A percentile compares a stretch with the other conserved stretches of the same genome.
These are phyloP conservation scores for Phlebopus sp. DNA, from an alignment of 1,284 basidiomycete genomes.

Conservation along the genomic window DNA sequence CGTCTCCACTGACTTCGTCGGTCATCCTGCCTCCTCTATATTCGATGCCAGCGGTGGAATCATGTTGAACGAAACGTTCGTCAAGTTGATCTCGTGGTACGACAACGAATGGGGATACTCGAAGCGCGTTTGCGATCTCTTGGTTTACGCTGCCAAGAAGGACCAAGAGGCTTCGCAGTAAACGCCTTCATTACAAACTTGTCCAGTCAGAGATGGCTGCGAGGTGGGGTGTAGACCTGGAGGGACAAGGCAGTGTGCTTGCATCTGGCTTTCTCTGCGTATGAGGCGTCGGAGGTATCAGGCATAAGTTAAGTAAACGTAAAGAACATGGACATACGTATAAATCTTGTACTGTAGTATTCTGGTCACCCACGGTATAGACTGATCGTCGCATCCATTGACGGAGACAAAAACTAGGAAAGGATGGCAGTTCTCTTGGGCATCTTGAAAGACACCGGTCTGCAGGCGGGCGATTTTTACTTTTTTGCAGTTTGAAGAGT, in stretches of 20 bases:
- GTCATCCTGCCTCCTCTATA: slow-evolving; percentile 76
- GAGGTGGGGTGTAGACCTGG: slow-evolving; percentile 15
- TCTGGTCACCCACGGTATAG: slow-evolving; percentile 6
- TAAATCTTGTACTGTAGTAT: slow-evolving; percentile 13
- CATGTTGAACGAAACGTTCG: slow-evolving; percentile 88
- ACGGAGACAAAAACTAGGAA: too few species aligned
- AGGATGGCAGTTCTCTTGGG: too few species aligned
- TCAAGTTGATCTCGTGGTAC: slow-evolving; percentile 96
- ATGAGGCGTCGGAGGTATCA: neutral
- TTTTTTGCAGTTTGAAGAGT: too few species aligned
- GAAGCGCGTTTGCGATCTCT: slow-evolving; percentile 88
- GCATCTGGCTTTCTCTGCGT: neutral
- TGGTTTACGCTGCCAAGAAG: slow-evolving; percentile 79
- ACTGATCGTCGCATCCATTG: neutral
- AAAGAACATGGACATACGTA: slow-evolving; percentile 1
- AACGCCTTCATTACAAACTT: slow-evolving; percentile 2
- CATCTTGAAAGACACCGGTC: too few species aligned
- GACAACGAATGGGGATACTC: slow-evolving; percentile 99
- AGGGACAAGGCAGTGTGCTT: neutral
- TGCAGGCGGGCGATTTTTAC: too few species aligned
- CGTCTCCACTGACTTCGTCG: slow-evolving; percentile 94
- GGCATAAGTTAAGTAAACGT: neutral
- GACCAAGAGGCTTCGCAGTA: slow-evolving; percentile 42
- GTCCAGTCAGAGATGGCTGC: neutral
- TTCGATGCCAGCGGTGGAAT: slow-evolving; percentile 96